phyloP scores from a whole-genome alignment of 169 alveolate genomes.

The Plasmodium malariae region DNA sequence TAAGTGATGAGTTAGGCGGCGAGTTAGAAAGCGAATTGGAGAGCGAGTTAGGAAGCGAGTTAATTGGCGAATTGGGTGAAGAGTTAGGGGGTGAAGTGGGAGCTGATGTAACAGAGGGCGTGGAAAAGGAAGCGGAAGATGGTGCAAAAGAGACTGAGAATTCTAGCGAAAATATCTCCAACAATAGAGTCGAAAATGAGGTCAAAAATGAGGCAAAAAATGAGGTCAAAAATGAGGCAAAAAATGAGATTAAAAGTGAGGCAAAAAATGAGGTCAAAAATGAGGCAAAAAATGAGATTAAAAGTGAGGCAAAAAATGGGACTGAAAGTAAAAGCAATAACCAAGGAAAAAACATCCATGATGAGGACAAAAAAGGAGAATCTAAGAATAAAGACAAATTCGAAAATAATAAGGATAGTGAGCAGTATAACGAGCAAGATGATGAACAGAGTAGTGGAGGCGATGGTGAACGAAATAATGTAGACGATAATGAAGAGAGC shows the following conservation, averaged over 20 bases:
- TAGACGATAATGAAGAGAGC: not conserved
- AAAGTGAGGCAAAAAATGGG: not conserved
- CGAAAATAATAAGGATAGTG: not conserved
- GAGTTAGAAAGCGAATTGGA: not conserved
- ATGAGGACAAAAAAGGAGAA: not conserved
- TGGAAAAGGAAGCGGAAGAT: not conserved
- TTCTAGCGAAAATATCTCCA: not conserved
- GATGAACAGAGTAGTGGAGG: not conserved
- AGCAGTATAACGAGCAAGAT: not conserved
- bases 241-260: constrained; percentile 12
- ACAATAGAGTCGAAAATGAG: constrained; percentile 2
- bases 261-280: not conserved
- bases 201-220: not conserved
- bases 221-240: not conserved
- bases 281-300: not conserved
- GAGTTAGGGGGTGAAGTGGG: not conserved
- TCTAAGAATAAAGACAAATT: not conserved
- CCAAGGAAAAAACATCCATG: not conserved
- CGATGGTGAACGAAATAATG: not conserved
- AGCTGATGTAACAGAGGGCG: too few species aligned
- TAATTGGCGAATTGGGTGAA: not conserved
- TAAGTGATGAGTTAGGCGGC: not conserved
- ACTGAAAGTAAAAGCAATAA: not conserved
- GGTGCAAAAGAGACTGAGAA: not conserved
- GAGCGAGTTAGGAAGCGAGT: not conserved